Evolutionary conservation across 768 basidiomycete species (phyloP).

Genomic region (Xerocomellus intermedius): DNA sequence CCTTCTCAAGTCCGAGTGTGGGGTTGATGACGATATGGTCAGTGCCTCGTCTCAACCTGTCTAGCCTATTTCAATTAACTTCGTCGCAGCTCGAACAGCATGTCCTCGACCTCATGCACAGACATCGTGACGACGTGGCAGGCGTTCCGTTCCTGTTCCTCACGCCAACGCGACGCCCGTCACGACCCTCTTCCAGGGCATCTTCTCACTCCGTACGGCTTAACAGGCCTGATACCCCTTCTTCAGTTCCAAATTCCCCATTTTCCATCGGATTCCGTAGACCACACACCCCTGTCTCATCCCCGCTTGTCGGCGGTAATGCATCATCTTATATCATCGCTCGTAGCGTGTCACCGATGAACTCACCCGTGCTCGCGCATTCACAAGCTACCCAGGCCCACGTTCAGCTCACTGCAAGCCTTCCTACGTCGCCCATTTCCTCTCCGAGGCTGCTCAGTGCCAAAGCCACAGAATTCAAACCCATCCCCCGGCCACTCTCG

Average conservation of each 20-base stretch:
- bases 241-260: slow-evolving; percentile 73
- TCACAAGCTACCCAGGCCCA: slow-evolving; percentile 53
- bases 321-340: slow-evolving; percentile 56
- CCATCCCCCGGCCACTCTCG: slow-evolving; percentile 76
- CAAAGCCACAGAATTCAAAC: slow-evolving; percentile 87
- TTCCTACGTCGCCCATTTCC: slow-evolving; percentile 80
- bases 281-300: slow-evolving; percentile 77
- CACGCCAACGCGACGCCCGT: slow-evolving; percentile 76
- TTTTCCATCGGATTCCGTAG: slow-evolving; percentile 70
- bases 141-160: slow-evolving; percentile 82
- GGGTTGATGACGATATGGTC: slow-evolving; percentile 68
- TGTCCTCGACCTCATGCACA: slow-evolving; percentile 94
- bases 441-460: slow-evolving; percentile 86
- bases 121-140: slow-evolving; percentile 81
- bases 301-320: slow-evolving; percentile 65
- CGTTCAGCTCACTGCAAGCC: slow-evolving; percentile 72
- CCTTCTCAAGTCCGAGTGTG: slow-evolving; percentile 68
- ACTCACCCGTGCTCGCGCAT: slow-evolving; percentile 64
- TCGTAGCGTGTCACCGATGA: slow-evolving; percentile 54
- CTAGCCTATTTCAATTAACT: slow-evolving; percentile 16
- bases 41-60: slow-evolving; percentile 27
- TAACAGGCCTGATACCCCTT: slow-evolving; percentile 75
- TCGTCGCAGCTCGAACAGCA: slow-evolving; percentile 72
- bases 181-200: slow-evolving; percentile 78
- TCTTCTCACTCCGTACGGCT: slow-evolving; percentile 67